Base-by-base conservation (phyloP, 2,329 filamentous ascomycete genomes). In the Penicillium brasilianum region DNA sequence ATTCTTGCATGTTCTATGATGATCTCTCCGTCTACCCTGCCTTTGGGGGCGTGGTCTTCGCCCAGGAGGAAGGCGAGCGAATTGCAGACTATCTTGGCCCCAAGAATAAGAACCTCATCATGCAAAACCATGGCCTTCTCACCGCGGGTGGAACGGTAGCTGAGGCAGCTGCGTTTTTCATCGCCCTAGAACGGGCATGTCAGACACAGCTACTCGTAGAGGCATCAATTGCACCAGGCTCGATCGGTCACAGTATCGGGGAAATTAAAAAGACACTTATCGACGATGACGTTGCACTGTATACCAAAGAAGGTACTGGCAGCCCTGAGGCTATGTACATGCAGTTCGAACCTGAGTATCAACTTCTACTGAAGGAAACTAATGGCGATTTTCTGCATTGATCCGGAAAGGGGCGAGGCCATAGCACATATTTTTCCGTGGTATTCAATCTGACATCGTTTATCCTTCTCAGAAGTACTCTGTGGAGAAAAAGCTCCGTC, bases 111-210 rank as follows among this genome's bases (percentile, higher is more conserved):
- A 64, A 51, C 6, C 30, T 69, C 2, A 70, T 76, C 1, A 48
- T 76, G 34, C 70, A 70, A 37, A 76, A 76, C 50, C 74, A 76
- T 51, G 74, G 82, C 3, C 64, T 83, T 14, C 64, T 84, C 50
- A 83, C 88, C 0, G 87, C 90, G 0, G 90, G 90, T 4, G 71
- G 75, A 8, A 92, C 90, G 0, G 89, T 93, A 1, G 90, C 91
- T 66, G 90, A 93, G 75, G 90, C 90, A 1, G 87, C 87, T 0
- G 91, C 87, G 70, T 75, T 92, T 37, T 90, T 90, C 70, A 88
- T 86, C 0, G 77, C 89, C 41, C 81, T 92, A 71, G 90, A 92
- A 75, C 82, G 88, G 43, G 85, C 85, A 30, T 92, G 90, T 71
- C 83, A 87, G 55, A 84, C 90, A 18, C 90, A 92, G 77, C 78